Conservation (phyloP, 1,139 yeast species). For the Yamadazyma epiphylla region DNA sequence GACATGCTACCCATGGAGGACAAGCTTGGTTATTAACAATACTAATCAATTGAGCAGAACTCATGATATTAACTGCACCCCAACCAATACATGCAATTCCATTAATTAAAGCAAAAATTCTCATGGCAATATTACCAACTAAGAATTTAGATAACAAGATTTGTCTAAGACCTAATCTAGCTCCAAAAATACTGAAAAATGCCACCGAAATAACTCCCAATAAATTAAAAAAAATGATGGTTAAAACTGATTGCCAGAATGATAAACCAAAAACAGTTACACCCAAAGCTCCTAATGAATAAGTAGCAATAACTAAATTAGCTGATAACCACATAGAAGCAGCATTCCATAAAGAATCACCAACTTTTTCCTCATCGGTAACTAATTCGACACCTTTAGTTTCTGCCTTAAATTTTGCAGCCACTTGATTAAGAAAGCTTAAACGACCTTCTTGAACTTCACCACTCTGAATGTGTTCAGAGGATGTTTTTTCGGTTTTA, state of each 20-base stretch:
- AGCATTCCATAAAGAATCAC: slow-evolving; percentile 57
- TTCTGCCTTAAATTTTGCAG: slow-evolving; percentile 45
- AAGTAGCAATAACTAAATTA: slow-evolving; percentile 80
- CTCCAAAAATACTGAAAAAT: slow-evolving; percentile 78
- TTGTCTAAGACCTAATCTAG: slow-evolving; percentile 79
- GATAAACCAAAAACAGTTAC: slow-evolving; percentile 45
- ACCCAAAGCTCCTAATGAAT: slow-evolving; percentile 77
- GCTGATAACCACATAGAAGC: slow-evolving; percentile 92
- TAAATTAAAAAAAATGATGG: slow-evolving; percentile 64
- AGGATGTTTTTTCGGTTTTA: neutral
- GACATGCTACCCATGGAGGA: slow-evolving; percentile 89
- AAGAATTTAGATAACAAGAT: slow-evolving; percentile 78
- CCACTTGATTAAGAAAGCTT: slow-evolving; percentile 17
- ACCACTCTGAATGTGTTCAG: slow-evolving; percentile 1
- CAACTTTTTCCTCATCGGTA: slow-evolving; percentile 62
- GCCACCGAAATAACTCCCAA: slow-evolving; percentile 78
- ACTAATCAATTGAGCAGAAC: slow-evolving; percentile 77
- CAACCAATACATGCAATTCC: slow-evolving; percentile 86
- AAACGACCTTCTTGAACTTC: slow-evolving; percentile 2
- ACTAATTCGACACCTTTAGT: slow-evolving; percentile 64
- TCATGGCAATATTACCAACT: slow-evolving; percentile 67
- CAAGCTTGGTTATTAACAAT: slow-evolving; percentile 63
- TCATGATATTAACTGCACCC: slow-evolving; percentile 90
- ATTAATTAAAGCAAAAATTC: slow-evolving; percentile 73
- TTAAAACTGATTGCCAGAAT: slow-evolving; percentile 60